These are phyloP conservation scores for Citrus medica DNA, from an alignment of 345 rosid genomes.

Conservation along the genomic window DNA sequence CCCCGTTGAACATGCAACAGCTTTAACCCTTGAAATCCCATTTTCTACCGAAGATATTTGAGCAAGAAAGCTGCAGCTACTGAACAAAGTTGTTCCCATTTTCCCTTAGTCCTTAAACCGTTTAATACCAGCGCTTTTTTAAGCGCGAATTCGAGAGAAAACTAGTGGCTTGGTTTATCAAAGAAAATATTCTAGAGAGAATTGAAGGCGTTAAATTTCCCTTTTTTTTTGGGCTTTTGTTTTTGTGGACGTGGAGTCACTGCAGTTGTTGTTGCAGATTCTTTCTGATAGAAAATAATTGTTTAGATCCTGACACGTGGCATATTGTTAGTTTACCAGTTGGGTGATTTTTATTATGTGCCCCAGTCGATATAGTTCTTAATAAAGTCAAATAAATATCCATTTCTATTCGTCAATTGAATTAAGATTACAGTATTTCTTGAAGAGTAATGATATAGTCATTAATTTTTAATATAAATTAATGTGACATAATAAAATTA, in stretches of 20 bases:
- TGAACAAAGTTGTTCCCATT: conserved; percentile 41
- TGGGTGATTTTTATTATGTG: not conserved
- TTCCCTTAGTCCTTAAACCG: not conserved
- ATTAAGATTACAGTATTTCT: not conserved
- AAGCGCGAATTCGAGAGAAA: not conserved
- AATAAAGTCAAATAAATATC: not conserved
- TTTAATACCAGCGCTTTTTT: not conserved
- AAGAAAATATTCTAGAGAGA: too few relatives aligned
- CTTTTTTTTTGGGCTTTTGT: not conserved
- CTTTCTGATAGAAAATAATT: not conserved
- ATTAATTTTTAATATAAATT: accelerated
- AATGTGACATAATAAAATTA: accelerated
- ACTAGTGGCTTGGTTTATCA: not conserved
- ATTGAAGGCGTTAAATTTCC: too few relatives aligned
- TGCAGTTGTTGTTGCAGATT: not conserved
- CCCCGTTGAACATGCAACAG: conserved; percentile 9
- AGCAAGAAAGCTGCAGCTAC: conserved; percentile 27
- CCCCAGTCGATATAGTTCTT: too few relatives aligned
- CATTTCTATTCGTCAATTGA: too few relatives aligned
- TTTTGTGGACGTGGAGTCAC: conserved; percentile 17
- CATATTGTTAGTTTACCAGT: not conserved
- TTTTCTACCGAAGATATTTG: conserved; percentile 4
- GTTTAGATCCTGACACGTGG: conserved; percentile 15
- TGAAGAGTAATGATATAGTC: too few relatives aligned
- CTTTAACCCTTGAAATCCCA: conserved; percentile 21